Conservation (phyloP, 2,329 filamentous ascomycete species). For the Colletotrichum camelliae region DNA sequence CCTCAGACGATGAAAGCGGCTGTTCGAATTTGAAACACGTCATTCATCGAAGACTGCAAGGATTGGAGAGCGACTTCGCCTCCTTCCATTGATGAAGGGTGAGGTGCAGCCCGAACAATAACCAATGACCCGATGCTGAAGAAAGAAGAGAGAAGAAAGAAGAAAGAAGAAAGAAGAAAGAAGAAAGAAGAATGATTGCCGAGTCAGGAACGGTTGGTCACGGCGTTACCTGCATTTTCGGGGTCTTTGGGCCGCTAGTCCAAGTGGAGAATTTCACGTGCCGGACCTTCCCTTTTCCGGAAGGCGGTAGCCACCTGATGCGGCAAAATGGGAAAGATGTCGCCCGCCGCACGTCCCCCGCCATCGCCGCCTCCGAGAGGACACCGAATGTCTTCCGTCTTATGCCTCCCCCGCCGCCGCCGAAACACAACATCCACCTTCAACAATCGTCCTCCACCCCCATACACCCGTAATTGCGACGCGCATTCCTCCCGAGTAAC, state of each 20-base stretch:
- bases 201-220: neutral
- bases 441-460: neutral
- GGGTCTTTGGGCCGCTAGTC: neutral
- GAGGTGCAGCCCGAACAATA: neutral
- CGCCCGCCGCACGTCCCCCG: slow-evolving; percentile 2
- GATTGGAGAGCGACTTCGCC: neutral
- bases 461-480: neutral
- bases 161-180: neutral
- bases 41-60: neutral
- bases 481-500: neutral
- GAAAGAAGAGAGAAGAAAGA: neutral
- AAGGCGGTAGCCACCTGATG: neutral
- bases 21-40: neutral
- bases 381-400: slow-evolving; percentile 9
- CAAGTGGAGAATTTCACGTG: neutral
- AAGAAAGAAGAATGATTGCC: neutral
- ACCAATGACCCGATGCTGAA: neutral
- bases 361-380: slow-evolving; percentile 17
- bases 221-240: neutral
- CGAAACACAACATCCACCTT: neutral
- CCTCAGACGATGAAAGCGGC: neutral
- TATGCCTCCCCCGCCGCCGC: neutral
- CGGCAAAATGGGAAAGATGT: slow-evolving; percentile 7
- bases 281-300: neutral
- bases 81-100: neutral